A percentile compares a stretch with the other conserved stretches of the same genome.
These are phyloP conservation scores for Passiflora organensis DNA, from an alignment of 345 rosid species.

Conservation along the genomic window DNA sequence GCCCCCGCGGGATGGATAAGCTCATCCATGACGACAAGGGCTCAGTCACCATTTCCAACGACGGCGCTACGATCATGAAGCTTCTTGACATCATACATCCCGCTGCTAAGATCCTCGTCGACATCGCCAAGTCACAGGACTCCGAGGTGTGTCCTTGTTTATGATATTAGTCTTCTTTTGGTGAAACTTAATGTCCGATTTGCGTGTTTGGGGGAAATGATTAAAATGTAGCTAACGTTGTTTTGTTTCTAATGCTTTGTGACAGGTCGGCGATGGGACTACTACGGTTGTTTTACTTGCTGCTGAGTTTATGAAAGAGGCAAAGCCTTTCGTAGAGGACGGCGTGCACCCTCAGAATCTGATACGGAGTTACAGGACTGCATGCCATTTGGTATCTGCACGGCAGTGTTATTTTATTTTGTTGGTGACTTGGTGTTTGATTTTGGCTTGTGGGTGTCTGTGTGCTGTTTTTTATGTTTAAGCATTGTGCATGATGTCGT, in stretches of 20 bases:
- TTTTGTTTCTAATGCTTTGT: not conserved
- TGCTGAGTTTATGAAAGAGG: constrained; percentile 91
- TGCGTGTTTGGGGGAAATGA: too few relatives aligned
- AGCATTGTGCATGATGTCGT: not conserved
- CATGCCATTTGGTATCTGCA: constrained; percentile 62
- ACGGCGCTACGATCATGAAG: constrained; percentile 99
- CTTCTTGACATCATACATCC: constrained; percentile 93
- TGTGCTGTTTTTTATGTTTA: not conserved
- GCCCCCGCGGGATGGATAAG: constrained; percentile 98
- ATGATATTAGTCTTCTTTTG: not conserved
- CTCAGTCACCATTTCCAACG: constrained; percentile 87
- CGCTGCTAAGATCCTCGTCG: constrained; percentile 97
- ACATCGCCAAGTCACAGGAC: constrained; percentile 98
- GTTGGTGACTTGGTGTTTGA: not conserved
- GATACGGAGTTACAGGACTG: constrained; percentile 84
- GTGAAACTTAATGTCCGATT: too few relatives aligned
- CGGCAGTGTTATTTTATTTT: not conserved
- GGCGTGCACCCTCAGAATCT: constrained; percentile 95
- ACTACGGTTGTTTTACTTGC: constrained; percentile 95
- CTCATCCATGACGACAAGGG: constrained; percentile 97
- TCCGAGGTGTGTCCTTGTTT: constrained; percentile 58
- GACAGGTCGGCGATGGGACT: constrained; percentile 96
- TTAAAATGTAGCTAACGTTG: not conserved
- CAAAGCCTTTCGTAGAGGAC: constrained; percentile 93
- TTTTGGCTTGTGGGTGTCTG: not conserved